A percentile compares a stretch with the other conserved stretches of the same genome.
phyloP scores from a whole-genome alignment of 2,329 filamentous ascomycete species.

The Fusarium citri region DNA sequence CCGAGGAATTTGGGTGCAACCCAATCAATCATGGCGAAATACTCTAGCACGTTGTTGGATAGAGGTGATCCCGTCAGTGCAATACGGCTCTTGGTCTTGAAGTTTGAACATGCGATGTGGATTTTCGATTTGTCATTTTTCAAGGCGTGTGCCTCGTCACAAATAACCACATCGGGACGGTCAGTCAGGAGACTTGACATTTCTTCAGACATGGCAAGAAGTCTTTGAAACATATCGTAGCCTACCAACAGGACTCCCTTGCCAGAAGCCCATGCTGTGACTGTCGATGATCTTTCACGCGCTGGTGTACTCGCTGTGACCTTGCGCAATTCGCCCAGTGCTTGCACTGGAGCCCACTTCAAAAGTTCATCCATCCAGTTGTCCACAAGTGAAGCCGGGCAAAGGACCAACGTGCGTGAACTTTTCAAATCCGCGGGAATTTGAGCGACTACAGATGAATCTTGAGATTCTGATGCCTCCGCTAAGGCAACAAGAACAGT shows the following conservation, averaged over 20 bases:
- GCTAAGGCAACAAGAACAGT: conserved; percentile 82
- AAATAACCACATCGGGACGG: conserved; percentile 78
- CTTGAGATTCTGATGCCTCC: conserved; percentile 70
- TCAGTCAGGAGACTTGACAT: conserved; percentile 63
- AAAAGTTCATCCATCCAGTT: conserved; percentile 87
- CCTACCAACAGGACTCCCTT: conserved; percentile 84
- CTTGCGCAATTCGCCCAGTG: conserved; percentile 67
- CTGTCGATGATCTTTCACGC: conserved; percentile 55
- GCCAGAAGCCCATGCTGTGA: conserved; percentile 69
- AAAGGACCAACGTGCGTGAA: conserved; percentile 77
- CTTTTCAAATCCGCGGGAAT: conserved; percentile 73
- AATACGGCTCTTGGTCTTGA: conserved; percentile 78
- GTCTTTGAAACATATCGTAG: conserved; percentile 73
- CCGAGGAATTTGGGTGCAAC: conserved; percentile 84
- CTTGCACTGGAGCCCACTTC: conserved; percentile 71
- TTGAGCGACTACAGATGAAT: conserved; percentile 69
- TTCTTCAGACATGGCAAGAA: conserved; percentile 50
- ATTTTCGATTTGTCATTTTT: conserved; percentile 73
- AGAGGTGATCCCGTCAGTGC: conserved; percentile 89
- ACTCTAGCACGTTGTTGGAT: conserved; percentile 85
- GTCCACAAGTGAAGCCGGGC: conserved; percentile 77
- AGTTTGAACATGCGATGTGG: conserved; percentile 64
- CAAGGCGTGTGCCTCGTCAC: conserved; percentile 85
- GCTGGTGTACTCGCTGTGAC: conserved; percentile 59
- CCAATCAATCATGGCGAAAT: conserved; percentile 90